Conservation (phyloP, 2,329 filamentous ascomycete species). For the Talaromyces sp. region DNA sequence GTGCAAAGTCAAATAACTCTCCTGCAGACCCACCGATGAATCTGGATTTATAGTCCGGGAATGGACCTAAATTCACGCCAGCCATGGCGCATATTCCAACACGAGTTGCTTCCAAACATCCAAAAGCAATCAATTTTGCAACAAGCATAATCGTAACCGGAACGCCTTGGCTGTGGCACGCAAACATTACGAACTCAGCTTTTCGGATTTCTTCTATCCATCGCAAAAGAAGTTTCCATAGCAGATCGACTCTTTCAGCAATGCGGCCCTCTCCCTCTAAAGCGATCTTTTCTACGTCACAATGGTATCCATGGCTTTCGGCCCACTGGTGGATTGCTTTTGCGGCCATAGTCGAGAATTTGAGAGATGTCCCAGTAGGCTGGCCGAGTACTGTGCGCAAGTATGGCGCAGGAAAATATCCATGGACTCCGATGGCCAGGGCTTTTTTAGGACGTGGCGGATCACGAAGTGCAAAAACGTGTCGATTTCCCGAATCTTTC, state of each 20-base stretch:
- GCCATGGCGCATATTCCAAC: constrained; percentile 87
- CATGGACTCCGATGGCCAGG: constrained; percentile 89
- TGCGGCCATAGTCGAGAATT: constrained; percentile 83
- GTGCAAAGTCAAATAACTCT: constrained; percentile 90
- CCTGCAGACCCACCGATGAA: constrained; percentile 87
- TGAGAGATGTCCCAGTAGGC: constrained; percentile 89
- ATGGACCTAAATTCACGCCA: constrained; percentile 88
- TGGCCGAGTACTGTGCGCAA: constrained; percentile 89
- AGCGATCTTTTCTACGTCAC: constrained; percentile 88
- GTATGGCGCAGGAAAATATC: constrained; percentile 81
- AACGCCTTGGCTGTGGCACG: constrained; percentile 92
- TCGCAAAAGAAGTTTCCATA: constrained; percentile 92
- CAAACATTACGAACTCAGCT: constrained; percentile 86
- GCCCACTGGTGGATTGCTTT: constrained; percentile 81
- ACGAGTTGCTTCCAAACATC: constrained; percentile 68
- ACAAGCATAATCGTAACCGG: constrained; percentile 89
- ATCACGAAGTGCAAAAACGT: constrained; percentile 67
- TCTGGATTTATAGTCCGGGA: constrained; percentile 83
- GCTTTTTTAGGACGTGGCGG: constrained; percentile 73
- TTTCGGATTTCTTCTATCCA: constrained; percentile 86
- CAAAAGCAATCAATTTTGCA: constrained; percentile 85
- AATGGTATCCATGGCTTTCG: constrained; percentile 63
- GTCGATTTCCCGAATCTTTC: constrained; percentile 58
- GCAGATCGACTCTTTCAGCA: constrained; percentile 76
- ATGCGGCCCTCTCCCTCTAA: constrained; percentile 94